phyloP scores from a whole-genome alignment of 805 yeast genomes.

The Monosporozyma yasuniensis region DNA sequence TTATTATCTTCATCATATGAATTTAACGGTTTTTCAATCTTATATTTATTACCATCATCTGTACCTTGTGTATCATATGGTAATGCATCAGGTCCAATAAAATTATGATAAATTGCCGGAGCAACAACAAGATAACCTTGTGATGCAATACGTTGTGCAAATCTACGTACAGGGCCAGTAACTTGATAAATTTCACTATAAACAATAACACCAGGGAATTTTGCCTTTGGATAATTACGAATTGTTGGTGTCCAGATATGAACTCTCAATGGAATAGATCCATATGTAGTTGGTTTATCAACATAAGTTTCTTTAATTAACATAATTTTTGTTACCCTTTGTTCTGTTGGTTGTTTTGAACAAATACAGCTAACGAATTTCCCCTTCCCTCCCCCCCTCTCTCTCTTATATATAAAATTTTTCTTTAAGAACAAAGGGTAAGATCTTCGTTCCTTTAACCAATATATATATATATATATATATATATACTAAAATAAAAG shows the following conservation, averaged over 20 bases:
- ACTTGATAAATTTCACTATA: constrained; percentile 77
- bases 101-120: constrained; percentile 74
- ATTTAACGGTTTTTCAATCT: constrained; percentile 51
- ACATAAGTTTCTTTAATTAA: constrained; percentile 55
- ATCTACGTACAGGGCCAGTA: constrained; percentile 72
- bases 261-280: constrained; percentile 58
- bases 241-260: constrained; percentile 60
- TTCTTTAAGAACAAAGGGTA: too few relatives aligned
- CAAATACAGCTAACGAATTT: too few relatives aligned
- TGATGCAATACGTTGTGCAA: constrained; percentile 70
- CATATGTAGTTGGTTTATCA: constrained; percentile 60
- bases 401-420: too few relatives aligned
- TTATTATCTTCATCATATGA: constrained; percentile 71
- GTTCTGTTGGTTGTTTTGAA: too few relatives aligned
- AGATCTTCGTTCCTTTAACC: too few relatives aligned
- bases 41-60: constrained; percentile 61
- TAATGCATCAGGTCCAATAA: constrained; percentile 53
- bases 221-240: constrained; percentile 66
- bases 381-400: too few relatives aligned
- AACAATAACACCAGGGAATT: constrained; percentile 73
- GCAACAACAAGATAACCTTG: constrained; percentile 74
- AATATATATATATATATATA: too few relatives aligned
- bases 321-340: constrained; percentile 35
- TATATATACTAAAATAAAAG: too few relatives aligned
- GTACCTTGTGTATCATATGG: constrained; percentile 67